These are phyloP conservation scores for Coniochaeta ligniaria DNA, from an alignment of 2,329 filamentous ascomycete genomes.

Conservation along the genomic window DNA sequence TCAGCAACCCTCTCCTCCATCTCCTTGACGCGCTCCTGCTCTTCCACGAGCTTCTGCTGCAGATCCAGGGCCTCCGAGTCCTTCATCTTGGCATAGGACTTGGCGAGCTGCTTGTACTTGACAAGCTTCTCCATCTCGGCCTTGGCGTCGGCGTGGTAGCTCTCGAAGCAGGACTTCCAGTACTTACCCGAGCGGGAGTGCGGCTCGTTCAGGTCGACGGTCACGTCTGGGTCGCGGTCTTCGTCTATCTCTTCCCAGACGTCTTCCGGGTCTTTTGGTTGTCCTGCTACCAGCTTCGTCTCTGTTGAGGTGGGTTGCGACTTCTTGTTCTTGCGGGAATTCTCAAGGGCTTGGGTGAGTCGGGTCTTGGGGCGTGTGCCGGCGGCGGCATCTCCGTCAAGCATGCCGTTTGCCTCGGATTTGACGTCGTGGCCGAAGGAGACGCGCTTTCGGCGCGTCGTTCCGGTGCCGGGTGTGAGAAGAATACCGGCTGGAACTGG, in stretches of 20 bases:
- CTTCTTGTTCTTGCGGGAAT: slow-evolving; percentile 23
- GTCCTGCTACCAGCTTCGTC: slow-evolving; percentile 6
- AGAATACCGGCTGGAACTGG: slow-evolving; percentile 42
- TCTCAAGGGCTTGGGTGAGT: slow-evolving; percentile 39
- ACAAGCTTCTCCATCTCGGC: slow-evolving; percentile 71
- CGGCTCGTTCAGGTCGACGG: slow-evolving; percentile 65
- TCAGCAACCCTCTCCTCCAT: slow-evolving; percentile 59
- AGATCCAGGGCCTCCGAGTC: slow-evolving; percentile 64
- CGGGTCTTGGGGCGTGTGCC: slow-evolving; percentile 26
- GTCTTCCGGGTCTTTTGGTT: slow-evolving; percentile 24
- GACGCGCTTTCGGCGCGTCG: slow-evolving; percentile 55
- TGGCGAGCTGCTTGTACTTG: slow-evolving; percentile 72
- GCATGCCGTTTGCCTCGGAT: slow-evolving; percentile 19
- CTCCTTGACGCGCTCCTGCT: slow-evolving; percentile 55
- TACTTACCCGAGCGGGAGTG: slow-evolving; percentile 69
- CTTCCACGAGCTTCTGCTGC: slow-evolving; percentile 57
- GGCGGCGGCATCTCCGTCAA: slow-evolving; percentile 18
- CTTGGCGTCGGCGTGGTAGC: slow-evolving; percentile 65
- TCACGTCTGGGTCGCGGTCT: slow-evolving; percentile 51
- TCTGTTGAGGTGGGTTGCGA: slow-evolving; percentile 5
- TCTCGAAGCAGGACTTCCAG: slow-evolving; percentile 73
- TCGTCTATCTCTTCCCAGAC: slow-evolving; percentile 47
- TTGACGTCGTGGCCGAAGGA: slow-evolving; percentile 54
- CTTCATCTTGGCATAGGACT: slow-evolving; percentile 71
- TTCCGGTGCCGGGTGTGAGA: slow-evolving; percentile 55